Percentiles rank a stretch among this genome's conserved stretches.
Conservation (phyloP, 2,329 filamentous ascomycete genomes). For the Colletotrichum graminicola region DNA sequence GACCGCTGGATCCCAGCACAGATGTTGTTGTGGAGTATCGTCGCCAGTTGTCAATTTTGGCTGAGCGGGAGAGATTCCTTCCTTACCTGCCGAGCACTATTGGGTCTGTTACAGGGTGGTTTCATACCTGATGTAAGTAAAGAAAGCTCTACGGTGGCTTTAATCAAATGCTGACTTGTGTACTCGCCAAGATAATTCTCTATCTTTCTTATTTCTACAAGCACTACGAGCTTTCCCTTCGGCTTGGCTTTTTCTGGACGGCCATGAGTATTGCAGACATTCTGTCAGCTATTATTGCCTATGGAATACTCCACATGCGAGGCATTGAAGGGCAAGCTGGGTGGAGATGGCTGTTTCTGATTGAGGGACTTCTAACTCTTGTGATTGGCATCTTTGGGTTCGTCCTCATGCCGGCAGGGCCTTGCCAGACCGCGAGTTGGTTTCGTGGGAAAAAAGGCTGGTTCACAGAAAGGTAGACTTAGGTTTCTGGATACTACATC, state of each 20-base stretch:
- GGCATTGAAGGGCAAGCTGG: slow-evolving; percentile 52
- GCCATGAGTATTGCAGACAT: slow-evolving; percentile 57
- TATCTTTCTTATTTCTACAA: slow-evolving; percentile 62
- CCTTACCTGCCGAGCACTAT: slow-evolving; percentile 49
- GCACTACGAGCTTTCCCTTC: slow-evolving; percentile 54
- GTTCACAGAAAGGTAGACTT: slow-evolving; percentile 64
- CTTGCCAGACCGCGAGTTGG: slow-evolving; percentile 65
- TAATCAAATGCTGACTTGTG: background rate
- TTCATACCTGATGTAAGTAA: slow-evolving; percentile 56
- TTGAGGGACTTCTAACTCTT: slow-evolving; percentile 61
- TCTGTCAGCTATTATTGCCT: slow-evolving; percentile 54
- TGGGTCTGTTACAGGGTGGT: slow-evolving; percentile 54
- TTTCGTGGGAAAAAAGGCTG: slow-evolving; percentile 67
- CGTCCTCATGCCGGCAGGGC: slow-evolving; percentile 66
- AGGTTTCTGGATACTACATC: background rate
- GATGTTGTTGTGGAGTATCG: slow-evolving; percentile 66
- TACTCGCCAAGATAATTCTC: slow-evolving; percentile 49
- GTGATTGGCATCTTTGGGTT: slow-evolving; percentile 65
- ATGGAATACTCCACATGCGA: slow-evolving; percentile 56
- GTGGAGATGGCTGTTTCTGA: slow-evolving; percentile 66
- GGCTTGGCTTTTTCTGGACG: slow-evolving; percentile 58
- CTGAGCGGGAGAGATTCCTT: slow-evolving; percentile 50
- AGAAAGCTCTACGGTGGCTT: no score
- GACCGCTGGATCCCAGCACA: slow-evolving; percentile 67
- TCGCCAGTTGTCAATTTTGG: slow-evolving; percentile 59